A percentile compares a stretch with the other conserved stretches of the same genome.
Evolutionary conservation across 495 filamentous ascomycete species (phyloP).

Genomic region (Viridothelium virens): DNA sequence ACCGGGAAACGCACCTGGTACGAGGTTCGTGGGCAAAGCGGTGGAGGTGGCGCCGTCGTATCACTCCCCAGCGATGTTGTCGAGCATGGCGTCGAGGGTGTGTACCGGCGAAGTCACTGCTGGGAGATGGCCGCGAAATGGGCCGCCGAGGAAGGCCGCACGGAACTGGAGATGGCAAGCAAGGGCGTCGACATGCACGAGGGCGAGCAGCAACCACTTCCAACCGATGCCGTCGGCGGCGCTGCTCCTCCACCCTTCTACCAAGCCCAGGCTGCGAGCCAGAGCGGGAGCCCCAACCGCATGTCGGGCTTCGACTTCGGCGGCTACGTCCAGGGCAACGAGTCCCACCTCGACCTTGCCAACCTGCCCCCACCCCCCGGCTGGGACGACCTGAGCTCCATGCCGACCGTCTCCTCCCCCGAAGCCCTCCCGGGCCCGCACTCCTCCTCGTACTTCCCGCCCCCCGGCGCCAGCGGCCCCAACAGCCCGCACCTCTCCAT

Average conservation of each 20-base stretch:
- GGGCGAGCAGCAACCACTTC: not conserved
- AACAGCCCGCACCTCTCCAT: not conserved
- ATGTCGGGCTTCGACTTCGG: constrained; percentile 10
- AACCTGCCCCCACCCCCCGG: not conserved
- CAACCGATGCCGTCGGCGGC: not conserved
- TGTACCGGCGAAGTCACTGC: constrained; percentile 85
- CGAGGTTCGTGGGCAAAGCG: constrained; percentile 44
- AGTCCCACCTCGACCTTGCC: not conserved
- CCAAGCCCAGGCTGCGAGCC: not conserved
- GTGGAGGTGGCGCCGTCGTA: constrained; percentile 61
- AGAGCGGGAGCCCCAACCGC: not conserved
- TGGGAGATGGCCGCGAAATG: constrained; percentile 78
- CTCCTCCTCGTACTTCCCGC: not conserved
- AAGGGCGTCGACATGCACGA: constrained; percentile 9
- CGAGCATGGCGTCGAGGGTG: constrained; percentile 80
- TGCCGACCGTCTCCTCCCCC: not conserved
- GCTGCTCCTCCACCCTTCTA: not conserved
- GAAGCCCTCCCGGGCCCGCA: not conserved
- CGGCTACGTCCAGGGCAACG: constrained; percentile 10
- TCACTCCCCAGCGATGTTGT: constrained; percentile 73
- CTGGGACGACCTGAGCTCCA: not conserved
- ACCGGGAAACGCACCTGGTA: constrained; percentile 65
- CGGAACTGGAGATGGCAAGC: constrained; percentile 2
- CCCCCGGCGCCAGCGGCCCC: not conserved
- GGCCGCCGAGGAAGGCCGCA: constrained; percentile 32